Percentiles rank a stretch among this genome's conserved stretches.
Evolutionary conservation across 768 basidiomycete genomes (phyloP).

Genomic region (Boletus subcaerulescens): DNA sequence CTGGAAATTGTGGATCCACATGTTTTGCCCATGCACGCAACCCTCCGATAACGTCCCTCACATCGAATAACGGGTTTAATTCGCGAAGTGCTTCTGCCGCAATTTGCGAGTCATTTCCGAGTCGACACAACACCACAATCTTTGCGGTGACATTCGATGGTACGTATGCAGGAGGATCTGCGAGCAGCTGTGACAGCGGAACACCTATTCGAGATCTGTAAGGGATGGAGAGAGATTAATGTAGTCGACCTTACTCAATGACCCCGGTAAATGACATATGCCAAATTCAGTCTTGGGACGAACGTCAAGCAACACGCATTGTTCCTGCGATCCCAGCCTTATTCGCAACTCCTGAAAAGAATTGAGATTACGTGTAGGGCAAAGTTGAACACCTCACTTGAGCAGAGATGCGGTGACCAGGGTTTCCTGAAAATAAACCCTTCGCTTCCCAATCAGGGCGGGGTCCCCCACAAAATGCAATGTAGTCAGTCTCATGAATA

Average conservation of each 20-base stretch:
- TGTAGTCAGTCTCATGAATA: conserved; percentile 69
- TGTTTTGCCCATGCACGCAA: conserved; percentile 74
- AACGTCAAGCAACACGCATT: conserved; percentile 65
- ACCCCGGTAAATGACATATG: conserved; percentile 77
- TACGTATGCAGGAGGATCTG: conserved; percentile 52
- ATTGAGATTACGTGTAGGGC: neutral
- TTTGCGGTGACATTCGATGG: conserved; percentile 25
- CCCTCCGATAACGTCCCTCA: conserved; percentile 80
- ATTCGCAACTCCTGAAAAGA: conserved; percentile 48
- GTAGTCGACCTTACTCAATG: conserved; percentile 55
- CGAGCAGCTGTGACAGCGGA: conserved; percentile 63
- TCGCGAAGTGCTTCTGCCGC: conserved; percentile 55
- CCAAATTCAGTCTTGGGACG: conserved; percentile 77
- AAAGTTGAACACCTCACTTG: conserved; percentile 34
- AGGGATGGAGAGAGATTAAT: neutral
- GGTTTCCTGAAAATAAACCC: conserved; percentile 45
- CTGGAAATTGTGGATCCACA: conserved; percentile 74
- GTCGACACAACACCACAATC: conserved; percentile 69
- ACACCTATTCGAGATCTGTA: conserved; percentile 52
- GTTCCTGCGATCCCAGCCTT: conserved; percentile 31
- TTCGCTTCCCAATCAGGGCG: conserved; percentile 60
- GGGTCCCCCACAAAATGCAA: conserved; percentile 80
- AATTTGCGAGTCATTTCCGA: conserved; percentile 92
- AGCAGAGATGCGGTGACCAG: conserved; percentile 42
- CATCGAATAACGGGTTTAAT: conserved; percentile 24